Evolutionary conservation across 2,329 filamentous ascomycete species (phyloP).

Genomic region (Diaporthe capsici): DNA sequence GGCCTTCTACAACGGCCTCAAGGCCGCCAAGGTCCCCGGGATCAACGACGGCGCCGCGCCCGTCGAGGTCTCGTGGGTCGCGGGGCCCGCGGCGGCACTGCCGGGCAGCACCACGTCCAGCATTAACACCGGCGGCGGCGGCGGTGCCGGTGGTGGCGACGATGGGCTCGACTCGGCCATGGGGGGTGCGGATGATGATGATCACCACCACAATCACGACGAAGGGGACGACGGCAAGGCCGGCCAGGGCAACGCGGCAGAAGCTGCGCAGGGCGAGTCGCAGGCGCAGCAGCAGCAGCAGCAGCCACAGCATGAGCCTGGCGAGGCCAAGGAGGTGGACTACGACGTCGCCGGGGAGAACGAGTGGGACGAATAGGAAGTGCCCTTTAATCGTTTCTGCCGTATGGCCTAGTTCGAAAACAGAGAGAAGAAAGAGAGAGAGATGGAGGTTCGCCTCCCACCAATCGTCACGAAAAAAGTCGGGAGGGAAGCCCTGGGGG

Average conservation of each 20-base stretch:
- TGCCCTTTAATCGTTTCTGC: too few species aligned
- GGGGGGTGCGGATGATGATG: slow-evolving; percentile 14
- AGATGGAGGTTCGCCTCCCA: too few species aligned
- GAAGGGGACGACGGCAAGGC: slow-evolving; percentile 47
- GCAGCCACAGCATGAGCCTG: slow-evolving; percentile 43
- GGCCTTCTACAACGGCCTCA: slow-evolving; percentile 73
- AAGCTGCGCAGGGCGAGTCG: background rate
- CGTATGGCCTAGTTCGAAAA: background rate
- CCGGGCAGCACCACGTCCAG: slow-evolving; percentile 44
- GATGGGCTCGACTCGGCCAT: slow-evolving; percentile 7
- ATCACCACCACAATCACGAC: slow-evolving; percentile 31
- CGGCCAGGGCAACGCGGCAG: slow-evolving; percentile 37
- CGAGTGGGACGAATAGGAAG: slow-evolving; percentile 54
- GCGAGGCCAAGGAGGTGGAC: slow-evolving; percentile 55
- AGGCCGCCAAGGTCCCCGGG: slow-evolving; percentile 71
- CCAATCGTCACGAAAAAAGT: too few species aligned
- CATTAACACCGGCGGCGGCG: slow-evolving; percentile 40
- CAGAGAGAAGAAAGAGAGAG: too few species aligned
- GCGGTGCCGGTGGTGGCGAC: slow-evolving; percentile 7
- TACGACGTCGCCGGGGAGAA: slow-evolving; percentile 68
- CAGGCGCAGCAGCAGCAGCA: slow-evolving; percentile 44
- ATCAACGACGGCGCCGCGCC: slow-evolving; percentile 74
- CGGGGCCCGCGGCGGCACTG: slow-evolving; percentile 47
- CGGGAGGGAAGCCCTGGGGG: too few species aligned
- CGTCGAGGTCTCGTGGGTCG: slow-evolving; percentile 76